Percentiles rank a stretch among this genome's conserved stretches.
These are phyloP conservation scores for Copromyces sp. DNA, from an alignment of 495 filamentous ascomycete species.

Conservation along the genomic window DNA sequence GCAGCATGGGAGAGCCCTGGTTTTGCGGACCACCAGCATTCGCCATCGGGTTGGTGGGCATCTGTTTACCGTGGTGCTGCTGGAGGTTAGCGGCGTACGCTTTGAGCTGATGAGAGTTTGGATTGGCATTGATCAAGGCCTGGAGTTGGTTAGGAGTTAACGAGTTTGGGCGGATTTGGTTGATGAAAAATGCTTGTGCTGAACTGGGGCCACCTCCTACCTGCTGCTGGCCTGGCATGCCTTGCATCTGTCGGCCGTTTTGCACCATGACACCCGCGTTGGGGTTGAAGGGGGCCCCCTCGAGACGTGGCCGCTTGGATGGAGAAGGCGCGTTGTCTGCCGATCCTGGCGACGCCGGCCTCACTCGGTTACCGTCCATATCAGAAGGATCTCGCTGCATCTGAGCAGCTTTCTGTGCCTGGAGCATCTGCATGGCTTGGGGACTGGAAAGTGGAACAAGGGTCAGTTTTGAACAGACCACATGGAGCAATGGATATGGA, in stretches of 20 bases:
- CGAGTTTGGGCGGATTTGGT: constrained; percentile 63
- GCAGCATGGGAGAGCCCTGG: constrained; percentile 76
- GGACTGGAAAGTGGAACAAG: constrained; percentile 37
- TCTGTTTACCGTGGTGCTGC: constrained; percentile 68
- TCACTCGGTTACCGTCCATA: constrained; percentile 74
- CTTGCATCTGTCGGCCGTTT: constrained; percentile 63
- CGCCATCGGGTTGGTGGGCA: constrained; percentile 55
- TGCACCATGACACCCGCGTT: constrained; percentile 63
- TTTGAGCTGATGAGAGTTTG: constrained; percentile 44
- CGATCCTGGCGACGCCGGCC: constrained; percentile 70
- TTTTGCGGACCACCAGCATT: constrained; percentile 40
- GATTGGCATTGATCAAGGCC: constrained; percentile 52
- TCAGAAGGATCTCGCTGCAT: constrained; percentile 82
- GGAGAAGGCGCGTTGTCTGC: constrained; percentile 87
- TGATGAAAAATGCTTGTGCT: constrained; percentile 56
- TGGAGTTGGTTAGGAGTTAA: constrained; percentile 71
- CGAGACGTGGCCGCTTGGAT: constrained; percentile 82
- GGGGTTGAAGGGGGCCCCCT: constrained; percentile 52
- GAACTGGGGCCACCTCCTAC: constrained; percentile 44
- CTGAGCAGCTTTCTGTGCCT: constrained; percentile 52
- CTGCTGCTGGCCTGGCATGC: constrained; percentile 64
- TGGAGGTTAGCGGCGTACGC: constrained; percentile 77
- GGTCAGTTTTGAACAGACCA: constrained; percentile 15
- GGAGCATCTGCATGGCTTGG: constrained; percentile 57
- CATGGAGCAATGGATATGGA: background rate